These are phyloP conservation scores for Fennellomyces sp. DNA, from an alignment of 371 early-diverging fungal genomes.

Conservation along the genomic window DNA sequence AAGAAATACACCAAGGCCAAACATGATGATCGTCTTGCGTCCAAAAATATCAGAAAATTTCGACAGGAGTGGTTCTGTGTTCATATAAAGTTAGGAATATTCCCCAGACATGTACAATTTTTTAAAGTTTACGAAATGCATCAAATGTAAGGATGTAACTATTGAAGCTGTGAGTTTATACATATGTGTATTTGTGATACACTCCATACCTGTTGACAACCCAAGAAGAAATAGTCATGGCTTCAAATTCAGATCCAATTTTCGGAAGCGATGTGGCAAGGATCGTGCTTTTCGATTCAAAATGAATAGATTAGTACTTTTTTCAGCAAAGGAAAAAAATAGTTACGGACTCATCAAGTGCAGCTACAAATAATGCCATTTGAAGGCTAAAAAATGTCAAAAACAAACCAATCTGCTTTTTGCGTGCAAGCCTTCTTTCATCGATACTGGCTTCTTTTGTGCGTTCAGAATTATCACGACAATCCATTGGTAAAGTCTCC, in stretches of 20 bases:
- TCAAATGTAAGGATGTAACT: constrained; percentile 34
- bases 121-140: constrained; percentile 39
- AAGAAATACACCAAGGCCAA: constrained; percentile 62
- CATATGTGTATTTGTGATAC: background rate
- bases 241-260: constrained; percentile 73
- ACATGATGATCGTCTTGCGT: constrained; percentile 60
- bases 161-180: constrained; percentile 41
- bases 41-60: constrained; percentile 79
- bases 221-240: constrained; percentile 64
- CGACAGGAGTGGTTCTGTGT: constrained; percentile 56
- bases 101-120: no score
- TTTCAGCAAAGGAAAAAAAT: constrained; percentile 73
- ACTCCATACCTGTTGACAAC: constrained; percentile 50
- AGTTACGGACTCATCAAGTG: no score
- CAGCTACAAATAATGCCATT: no score
- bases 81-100: background rate
- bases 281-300: constrained; percentile 65
- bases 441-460: no score
- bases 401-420: constrained; percentile 3
- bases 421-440: background rate
- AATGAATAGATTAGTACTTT: no score
- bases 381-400: constrained; percentile 54
- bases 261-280: constrained; percentile 74
- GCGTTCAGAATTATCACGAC: no score
- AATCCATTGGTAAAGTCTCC: no score